Evolutionary conservation across 1,284 basidiomycete species (phyloP), one percentile per base, ranked within the genome.

Genomic region (Heterobasidion irregulare): DNA sequence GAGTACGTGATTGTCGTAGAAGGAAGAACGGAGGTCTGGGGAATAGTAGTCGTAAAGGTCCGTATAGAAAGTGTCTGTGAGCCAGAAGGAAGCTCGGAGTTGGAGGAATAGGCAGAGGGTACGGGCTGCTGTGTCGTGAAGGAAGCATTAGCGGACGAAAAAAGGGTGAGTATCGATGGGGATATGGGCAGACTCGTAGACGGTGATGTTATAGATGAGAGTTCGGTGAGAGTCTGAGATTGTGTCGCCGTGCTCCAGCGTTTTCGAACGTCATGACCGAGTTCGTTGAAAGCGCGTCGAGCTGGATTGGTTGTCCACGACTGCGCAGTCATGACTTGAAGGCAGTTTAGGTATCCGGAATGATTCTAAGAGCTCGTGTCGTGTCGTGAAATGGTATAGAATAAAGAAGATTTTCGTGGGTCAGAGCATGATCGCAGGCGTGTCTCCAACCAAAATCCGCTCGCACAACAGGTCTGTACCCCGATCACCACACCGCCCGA

Each of bases 171-270:
- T 10, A 41, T 41, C 26, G 26, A 47, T 13, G 46, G 18, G 26
- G 46, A 47, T 16, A 16, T 15, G 6, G 46, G 10, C 16, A 47
- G 46, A 47, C 12, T 18, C 12, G 46, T 10, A 16, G 12, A n/a
- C 9, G 46, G 18, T 32, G 10, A 5, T 32, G 12, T 12, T 16
- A 16, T 32, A 32, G 45, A 51, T 50, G 36, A 58, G 56, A 47
- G 50, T 36, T 38, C 35, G 16, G 9, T 43, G 56, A 43, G 35
- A 12, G 55, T 38, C 44, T n/a, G 19, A 46, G 35, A 47, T 2
- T 50, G 41, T n/a, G 51, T 50, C 45, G 54, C 48, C 43, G 52
- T 43, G 16, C 35, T 35, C 56, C 57, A 49, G 19, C 32, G 52
- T 8, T 52, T 57, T 35, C 47, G 49, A 46, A 48, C 32, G 15